Percentiles rank a stretch among this genome's conserved stretches.
Conservation (phyloP, 768 basidiomycete genomes). For the Agrocybe praecox region DNA sequence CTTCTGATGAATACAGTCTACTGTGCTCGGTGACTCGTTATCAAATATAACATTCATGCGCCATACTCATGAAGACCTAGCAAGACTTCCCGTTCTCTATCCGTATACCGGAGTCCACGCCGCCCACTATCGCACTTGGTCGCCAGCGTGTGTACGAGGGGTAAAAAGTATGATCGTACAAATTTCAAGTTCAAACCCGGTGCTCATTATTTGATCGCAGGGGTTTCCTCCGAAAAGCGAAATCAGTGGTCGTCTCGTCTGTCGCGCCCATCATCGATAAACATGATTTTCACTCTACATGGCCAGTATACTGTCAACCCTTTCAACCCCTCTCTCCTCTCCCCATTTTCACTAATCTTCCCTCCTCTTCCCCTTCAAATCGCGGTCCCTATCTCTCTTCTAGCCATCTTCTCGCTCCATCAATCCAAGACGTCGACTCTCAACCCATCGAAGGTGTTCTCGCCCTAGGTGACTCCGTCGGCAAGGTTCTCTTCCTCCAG, state of each 20-base stretch:
- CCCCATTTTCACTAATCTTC: conserved; percentile 34
- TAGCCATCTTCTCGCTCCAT: conserved; percentile 30
- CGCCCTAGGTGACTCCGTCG: conserved; percentile 72
- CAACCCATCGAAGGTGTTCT: conserved; percentile 63
- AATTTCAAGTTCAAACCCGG: background rate
- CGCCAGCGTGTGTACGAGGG: conserved; percentile 82
- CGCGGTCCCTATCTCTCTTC: conserved; percentile 41
- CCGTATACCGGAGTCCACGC: conserved; percentile 90
- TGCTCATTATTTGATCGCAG: conserved; percentile 36
- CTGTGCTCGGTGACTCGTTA: conserved; percentile 66
- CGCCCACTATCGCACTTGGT: conserved; percentile 81
- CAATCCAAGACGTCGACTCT: conserved; percentile 34
- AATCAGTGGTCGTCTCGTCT: conserved; percentile 67
- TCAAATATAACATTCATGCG: conserved; percentile 5
- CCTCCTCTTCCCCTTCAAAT: conserved; percentile 5
- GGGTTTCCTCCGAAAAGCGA: conserved; percentile 81
- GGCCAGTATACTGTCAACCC: conserved; percentile 12
- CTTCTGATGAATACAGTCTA: conserved; percentile 71
- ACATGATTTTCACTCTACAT: too few relatives aligned
- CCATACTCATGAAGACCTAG: conserved; percentile 38
- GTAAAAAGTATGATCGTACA: conserved; percentile 66
- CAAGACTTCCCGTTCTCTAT: conserved; percentile 90
- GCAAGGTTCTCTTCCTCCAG: conserved; percentile 65
- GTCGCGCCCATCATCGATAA: conserved; percentile 59
- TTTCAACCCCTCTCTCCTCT: conserved; percentile 37